phyloP scores from a whole-genome alignment of 2,329 filamentous ascomycete species.

The Triangularia verruculosa region DNA sequence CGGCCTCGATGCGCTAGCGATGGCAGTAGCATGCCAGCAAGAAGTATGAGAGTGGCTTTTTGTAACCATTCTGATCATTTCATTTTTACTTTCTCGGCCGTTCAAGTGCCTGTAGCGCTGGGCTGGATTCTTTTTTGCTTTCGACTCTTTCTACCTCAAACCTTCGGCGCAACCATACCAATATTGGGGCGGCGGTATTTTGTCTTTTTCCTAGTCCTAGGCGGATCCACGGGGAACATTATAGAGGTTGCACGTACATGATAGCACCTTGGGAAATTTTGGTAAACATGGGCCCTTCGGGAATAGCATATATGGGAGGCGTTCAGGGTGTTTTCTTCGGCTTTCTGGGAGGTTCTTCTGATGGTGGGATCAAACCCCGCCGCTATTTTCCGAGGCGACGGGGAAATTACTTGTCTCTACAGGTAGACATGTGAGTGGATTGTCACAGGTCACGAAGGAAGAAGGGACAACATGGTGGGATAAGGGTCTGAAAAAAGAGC shows the following conservation, averaged over 20 bases:
- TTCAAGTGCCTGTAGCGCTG: not conserved
- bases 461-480: not conserved
- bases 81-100: not conserved
- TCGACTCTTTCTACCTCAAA: not conserved
- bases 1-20: conserved; percentile 53
- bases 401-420: not conserved
- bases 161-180: not conserved
- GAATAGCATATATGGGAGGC: conserved; percentile 2
- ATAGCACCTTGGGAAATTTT: not conserved
- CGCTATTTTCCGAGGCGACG: not conserved
- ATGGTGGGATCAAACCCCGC: not conserved
- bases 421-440: not conserved
- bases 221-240: not conserved
- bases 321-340: not conserved
- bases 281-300: not conserved
- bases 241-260: not conserved
- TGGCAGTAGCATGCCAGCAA: conserved; percentile 53
- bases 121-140: not conserved
- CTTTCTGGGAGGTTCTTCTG: not conserved
- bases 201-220: not conserved
- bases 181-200: not conserved
- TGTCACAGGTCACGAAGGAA: not conserved
- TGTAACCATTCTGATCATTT: not conserved
- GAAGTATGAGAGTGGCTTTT: conserved; percentile 25
- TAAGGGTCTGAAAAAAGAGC: not conserved